Percentiles rank a stretch among this genome's conserved stretches.
Evolutionary conservation across 805 yeast species (phyloP).

Genomic region (Ogataea trehalophila): DNA sequence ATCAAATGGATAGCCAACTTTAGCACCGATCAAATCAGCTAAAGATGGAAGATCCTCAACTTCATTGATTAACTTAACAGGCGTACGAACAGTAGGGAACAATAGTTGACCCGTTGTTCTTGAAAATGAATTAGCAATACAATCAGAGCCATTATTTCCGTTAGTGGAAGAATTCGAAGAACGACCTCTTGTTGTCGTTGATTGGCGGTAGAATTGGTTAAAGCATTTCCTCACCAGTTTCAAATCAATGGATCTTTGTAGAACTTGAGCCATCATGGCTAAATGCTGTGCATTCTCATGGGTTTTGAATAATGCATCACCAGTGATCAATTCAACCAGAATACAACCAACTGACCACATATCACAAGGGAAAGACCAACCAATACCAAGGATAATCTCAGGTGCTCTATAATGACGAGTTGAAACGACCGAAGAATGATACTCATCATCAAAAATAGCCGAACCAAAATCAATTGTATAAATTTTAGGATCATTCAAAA

Average conservation of each 20-base stretch:
- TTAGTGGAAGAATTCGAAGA: conserved; percentile 5
- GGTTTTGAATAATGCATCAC: conserved; percentile 91
- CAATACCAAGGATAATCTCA: conserved; percentile 88
- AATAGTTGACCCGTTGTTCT: conserved; percentile 26
- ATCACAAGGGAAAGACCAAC: conserved; percentile 97
- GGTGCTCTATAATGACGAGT: conserved; percentile 98
- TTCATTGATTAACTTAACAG: conserved; percentile 32
- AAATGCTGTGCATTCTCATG: conserved; percentile 93
- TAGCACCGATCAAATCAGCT: conserved; percentile 25
- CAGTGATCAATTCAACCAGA: conserved; percentile 83
- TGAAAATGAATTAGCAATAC: conserved; percentile 29
- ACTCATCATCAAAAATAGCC: conserved; percentile 90
- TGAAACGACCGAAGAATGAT: conserved; percentile 86
- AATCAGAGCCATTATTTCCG: conserved; percentile 5
- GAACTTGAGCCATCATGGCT: conserved; percentile 87
- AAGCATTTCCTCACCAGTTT: conserved; percentile 30
- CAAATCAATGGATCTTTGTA: conserved; percentile 48
- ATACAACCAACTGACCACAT: conserved; percentile 97
- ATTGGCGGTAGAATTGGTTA: conserved; percentile 16
- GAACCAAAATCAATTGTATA: conserved; percentile 96
- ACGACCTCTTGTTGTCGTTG: conserved; percentile 9
- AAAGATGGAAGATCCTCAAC: conserved; percentile 29
- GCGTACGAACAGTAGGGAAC: conserved; percentile 34
- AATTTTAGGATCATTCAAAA: conserved; percentile 73
- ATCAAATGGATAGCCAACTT: conserved; percentile 27